These are phyloP conservation scores for Dothideomycetes sp. DNA, from an alignment of 2,329 filamentous ascomycete genomes.

Conservation along the genomic window DNA sequence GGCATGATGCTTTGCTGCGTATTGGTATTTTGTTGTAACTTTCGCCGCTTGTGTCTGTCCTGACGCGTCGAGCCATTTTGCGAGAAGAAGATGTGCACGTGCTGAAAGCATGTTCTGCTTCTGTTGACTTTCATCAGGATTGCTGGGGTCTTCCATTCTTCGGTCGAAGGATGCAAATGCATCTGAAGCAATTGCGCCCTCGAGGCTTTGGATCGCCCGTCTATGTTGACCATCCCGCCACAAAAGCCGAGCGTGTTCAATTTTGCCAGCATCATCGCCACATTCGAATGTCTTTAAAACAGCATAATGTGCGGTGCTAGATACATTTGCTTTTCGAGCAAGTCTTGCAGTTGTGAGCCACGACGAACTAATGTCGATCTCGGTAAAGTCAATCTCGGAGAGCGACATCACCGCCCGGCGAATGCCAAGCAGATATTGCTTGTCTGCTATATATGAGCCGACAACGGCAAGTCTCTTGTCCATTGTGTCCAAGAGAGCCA, in stretches of 20 bases:
- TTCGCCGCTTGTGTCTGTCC: constrained; percentile 80
- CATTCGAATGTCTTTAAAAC: constrained; percentile 79
- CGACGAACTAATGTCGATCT: constrained; percentile 65
- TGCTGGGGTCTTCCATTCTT: constrained; percentile 17
- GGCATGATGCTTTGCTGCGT: constrained; percentile 56
- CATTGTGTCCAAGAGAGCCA: constrained; percentile 28
- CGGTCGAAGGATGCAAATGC: constrained; percentile 50
- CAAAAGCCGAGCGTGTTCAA: constrained; percentile 84
- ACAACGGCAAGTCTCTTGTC: constrained; percentile 75
- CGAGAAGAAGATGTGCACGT: constrained; percentile 74
- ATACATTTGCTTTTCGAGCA: constrained; percentile 73
- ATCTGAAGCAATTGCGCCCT: constrained; percentile 73
- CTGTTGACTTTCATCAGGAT: constrained; percentile 26
- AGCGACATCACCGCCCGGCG: constrained; percentile 80
- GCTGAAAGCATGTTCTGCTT: constrained; percentile 54
- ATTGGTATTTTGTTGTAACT: constrained; percentile 71
- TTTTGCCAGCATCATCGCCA: constrained; percentile 76
- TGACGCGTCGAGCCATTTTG: constrained; percentile 94
- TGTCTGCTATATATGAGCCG: constrained; percentile 81
- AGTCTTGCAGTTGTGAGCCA: constrained; percentile 82
- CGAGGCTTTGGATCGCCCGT: constrained; percentile 85
- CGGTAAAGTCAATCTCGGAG: constrained; percentile 43
- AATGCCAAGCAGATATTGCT: constrained; percentile 83
- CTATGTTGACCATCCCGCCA: constrained; percentile 91
- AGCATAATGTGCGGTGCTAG: constrained; percentile 84